A percentile compares a stretch with the other conserved stretches of the same genome.
Conservation (phyloP, 2,329 filamentous ascomycete genomes). For the Clarireedia monteithiana region DNA sequence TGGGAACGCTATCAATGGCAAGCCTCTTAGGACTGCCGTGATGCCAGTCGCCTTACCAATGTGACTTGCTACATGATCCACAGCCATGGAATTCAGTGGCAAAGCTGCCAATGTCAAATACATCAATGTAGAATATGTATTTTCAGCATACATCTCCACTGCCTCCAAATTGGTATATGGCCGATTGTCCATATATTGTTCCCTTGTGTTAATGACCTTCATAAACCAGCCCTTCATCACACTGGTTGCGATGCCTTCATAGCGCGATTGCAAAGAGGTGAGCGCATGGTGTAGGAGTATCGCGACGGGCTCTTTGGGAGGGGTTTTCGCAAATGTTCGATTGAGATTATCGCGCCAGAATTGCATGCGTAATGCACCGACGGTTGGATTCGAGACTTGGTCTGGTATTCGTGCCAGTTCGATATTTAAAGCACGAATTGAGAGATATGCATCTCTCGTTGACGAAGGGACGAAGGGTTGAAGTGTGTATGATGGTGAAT, state of each 20-base stretch:
- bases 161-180: constrained; percentile 67
- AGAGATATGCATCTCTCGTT: constrained; percentile 76
- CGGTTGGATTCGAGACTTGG: constrained; percentile 76
- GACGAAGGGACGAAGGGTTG: constrained; percentile 74
- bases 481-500: constrained; percentile 81
- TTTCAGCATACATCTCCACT: constrained; percentile 85
- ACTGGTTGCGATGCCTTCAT: constrained; percentile 32
- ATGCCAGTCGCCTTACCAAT: constrained; percentile 93
- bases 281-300: constrained; percentile 72
- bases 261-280: constrained; percentile 45
- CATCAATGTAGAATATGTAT: constrained; percentile 86
- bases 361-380: constrained; percentile 83
- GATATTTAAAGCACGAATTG: constrained; percentile 85
- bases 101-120: constrained; percentile 79
- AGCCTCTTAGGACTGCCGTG: constrained; percentile 72
- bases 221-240: constrained; percentile 63
- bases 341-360: constrained; percentile 88
- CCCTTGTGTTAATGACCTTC: constrained; percentile 71
- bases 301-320: constrained; percentile 87
- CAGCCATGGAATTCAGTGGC: constrained; percentile 71
- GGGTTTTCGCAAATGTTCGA: constrained; percentile 66
- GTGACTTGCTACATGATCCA: constrained; percentile 90
- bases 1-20: constrained; percentile 81
- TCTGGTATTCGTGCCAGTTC: constrained; percentile 88
- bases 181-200: constrained; percentile 75